phyloP scores from a whole-genome alignment of 768 basidiomycete species.

The Lyophyllum atratum region DNA sequence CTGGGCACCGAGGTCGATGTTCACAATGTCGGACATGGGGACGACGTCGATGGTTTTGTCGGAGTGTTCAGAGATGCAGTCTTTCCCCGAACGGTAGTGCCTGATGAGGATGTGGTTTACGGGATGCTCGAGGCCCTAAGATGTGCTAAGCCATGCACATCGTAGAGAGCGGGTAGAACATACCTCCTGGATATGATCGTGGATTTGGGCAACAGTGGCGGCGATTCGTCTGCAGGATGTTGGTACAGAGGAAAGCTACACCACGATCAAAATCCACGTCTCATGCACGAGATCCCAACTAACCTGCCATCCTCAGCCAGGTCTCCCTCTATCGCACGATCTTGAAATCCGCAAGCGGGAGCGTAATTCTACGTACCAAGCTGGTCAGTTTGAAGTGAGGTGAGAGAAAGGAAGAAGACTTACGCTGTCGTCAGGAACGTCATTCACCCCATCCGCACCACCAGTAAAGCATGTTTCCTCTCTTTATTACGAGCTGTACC shows the following conservation, averaged over 20 bases:
- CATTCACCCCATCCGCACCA: no score
- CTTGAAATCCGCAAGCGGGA: no score
- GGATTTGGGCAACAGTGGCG: conserved; percentile 66
- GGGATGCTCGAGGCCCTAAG: conserved; percentile 49
- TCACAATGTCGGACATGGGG: conserved; percentile 72
- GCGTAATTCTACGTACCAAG: no score
- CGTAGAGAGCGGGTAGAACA: not conserved
- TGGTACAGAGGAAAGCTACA: conserved; percentile 76
- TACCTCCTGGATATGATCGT: conserved; percentile 58
- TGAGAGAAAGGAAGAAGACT: no score
- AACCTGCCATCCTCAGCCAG: conserved; percentile 47
- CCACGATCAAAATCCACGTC: not conserved
- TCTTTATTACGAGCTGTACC: no score
- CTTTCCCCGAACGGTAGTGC: conserved; percentile 74
- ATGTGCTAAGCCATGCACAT: not conserved
- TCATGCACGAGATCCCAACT: not conserved
- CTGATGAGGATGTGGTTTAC: conserved; percentile 87
- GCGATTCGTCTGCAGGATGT: conserved; percentile 80
- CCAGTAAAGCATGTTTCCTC: no score
- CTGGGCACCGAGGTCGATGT: conserved; percentile 79
- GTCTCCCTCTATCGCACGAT: conserved; percentile 61
- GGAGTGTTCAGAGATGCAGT: conserved; percentile 85
- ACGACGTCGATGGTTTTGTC: conserved; percentile 87
- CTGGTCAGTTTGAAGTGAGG: no score
- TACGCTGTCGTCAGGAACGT: no score